Conservation (phyloP, 176 grass and related monocot genomes). For the Oryza longistaminata region DNA sequence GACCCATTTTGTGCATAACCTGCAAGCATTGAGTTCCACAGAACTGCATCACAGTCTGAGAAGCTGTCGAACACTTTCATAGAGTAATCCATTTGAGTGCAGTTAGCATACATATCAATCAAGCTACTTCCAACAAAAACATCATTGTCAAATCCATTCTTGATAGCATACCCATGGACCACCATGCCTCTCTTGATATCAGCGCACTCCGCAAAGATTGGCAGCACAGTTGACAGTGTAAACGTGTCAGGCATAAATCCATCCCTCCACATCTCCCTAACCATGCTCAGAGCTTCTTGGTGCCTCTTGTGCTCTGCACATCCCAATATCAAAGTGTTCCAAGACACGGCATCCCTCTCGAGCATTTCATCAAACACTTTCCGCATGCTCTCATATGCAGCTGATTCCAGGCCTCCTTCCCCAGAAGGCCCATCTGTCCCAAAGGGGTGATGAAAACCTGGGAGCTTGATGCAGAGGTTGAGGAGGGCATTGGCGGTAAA, state of each 20-base stretch:
- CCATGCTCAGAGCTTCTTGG: constrained; percentile 37
- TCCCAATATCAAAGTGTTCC: constrained; percentile 61
- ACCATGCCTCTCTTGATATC: constrained; percentile 57
- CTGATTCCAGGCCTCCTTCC: not conserved
- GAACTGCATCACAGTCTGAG: constrained; percentile 40
- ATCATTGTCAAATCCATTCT: constrained; percentile 47
- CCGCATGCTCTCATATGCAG: constrained; percentile 9
- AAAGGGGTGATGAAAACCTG: not conserved
- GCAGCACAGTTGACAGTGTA: constrained; percentile 60
- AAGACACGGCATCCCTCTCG: constrained; percentile 57
- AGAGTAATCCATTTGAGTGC: constrained; percentile 49
- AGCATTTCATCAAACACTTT: constrained; percentile 75
- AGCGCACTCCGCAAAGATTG: constrained; percentile 60
- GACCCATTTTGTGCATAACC: constrained; percentile 62
- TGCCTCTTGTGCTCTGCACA: constrained; percentile 47
- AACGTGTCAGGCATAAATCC: constrained; percentile 61
- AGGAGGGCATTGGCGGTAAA: constrained; percentile 64
- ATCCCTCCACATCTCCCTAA: constrained; percentile 57
- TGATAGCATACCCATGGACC: constrained; percentile 58
- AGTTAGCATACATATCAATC: constrained; percentile 75
- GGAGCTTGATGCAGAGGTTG: constrained; percentile 72
- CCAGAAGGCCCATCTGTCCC: not conserved
- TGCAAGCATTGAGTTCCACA: constrained; percentile 70
- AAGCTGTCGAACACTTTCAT: constrained; percentile 52
- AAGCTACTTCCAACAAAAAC: constrained; percentile 64